Percentiles rank a stretch among this genome's conserved stretches.
Evolutionary conservation across 2,329 filamentous ascomycete species (phyloP).

Genomic region (Elsinoe batatas): DNA sequence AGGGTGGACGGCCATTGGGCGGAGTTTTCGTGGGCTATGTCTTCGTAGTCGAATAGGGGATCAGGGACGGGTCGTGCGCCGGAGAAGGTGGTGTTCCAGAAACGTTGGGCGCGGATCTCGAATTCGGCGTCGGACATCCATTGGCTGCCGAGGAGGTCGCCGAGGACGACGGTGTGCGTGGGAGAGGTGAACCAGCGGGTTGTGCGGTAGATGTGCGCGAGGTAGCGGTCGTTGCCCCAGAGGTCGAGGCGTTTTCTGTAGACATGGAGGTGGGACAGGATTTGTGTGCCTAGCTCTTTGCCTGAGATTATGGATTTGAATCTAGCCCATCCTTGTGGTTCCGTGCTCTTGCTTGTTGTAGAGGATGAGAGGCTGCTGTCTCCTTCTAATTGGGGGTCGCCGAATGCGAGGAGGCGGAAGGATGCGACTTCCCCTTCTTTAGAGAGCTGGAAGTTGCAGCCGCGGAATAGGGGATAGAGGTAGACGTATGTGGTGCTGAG

Average conservation of each 20-base stretch:
- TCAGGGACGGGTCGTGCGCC: constrained; percentile 31
- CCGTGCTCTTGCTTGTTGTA: no score
- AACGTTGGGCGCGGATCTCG: constrained; percentile 57
- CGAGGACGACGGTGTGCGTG: constrained; percentile 79
- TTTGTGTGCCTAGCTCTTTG: constrained; percentile 16
- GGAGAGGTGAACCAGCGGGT: constrained; percentile 75
- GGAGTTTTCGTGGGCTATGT: constrained; percentile 20
- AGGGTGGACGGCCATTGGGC: constrained; percentile 42
- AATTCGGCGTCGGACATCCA: constrained; percentile 90
- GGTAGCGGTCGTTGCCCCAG: constrained; percentile 87
- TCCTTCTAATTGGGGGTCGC: constrained; percentile 88
- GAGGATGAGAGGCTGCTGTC: constrained; percentile 63
- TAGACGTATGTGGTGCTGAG: constrained; percentile 70
- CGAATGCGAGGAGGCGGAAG: constrained; percentile 78
- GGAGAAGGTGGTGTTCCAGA: constrained; percentile 72
- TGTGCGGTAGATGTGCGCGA: constrained; percentile 82
- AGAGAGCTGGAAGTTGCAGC: constrained; percentile 63
- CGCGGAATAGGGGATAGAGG: constrained; percentile 70
- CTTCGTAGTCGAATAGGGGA: constrained; percentile 15
- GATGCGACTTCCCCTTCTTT: constrained; percentile 43
- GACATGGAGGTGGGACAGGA: constrained; percentile 56
- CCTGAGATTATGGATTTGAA: no score
- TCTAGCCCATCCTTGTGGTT: no score
- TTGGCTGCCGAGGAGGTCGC: constrained; percentile 86
- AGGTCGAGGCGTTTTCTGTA: constrained; percentile 75